phyloP scores from a whole-genome alignment of 495 filamentous ascomycete genomes.

The Aspergillus saccharolyticus region DNA sequence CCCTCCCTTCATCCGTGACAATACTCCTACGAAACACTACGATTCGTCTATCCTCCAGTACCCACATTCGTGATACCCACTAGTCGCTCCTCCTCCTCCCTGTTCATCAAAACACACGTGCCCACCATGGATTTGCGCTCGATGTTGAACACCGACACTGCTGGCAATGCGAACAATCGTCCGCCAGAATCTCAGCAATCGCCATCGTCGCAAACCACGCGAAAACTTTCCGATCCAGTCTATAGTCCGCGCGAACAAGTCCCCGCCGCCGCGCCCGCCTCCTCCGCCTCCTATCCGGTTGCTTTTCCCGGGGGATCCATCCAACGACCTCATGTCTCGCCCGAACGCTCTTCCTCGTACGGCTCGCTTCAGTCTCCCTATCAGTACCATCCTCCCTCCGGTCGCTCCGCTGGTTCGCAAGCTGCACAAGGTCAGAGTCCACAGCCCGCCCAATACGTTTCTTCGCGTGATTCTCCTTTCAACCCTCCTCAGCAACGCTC shows the following conservation, averaged over 20 bases:
- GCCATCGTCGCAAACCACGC: slow-evolving; percentile 14
- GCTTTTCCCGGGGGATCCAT: slow-evolving; percentile 34
- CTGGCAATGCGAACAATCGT: slow-evolving; percentile 29
- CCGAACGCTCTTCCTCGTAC: slow-evolving; percentile 39
- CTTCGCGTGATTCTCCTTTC: slow-evolving; percentile 34
- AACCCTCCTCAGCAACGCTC: slow-evolving; percentile 43
- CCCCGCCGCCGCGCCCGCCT: slow-evolving; percentile 11
- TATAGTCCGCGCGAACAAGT: slow-evolving; percentile 30
- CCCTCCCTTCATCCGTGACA: not conserved
- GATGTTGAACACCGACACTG: slow-evolving; percentile 48
- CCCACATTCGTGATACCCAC: not conserved
- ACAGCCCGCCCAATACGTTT: slow-evolving; percentile 32
- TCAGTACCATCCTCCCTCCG: slow-evolving; percentile 36
- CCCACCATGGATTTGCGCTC: slow-evolving; percentile 51
- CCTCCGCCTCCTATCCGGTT: slow-evolving; percentile 21
- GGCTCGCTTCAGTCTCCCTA: slow-evolving; percentile 42
- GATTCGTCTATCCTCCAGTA: no score
- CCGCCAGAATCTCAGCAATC: slow-evolving; percentile 21
- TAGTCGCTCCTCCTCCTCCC: not conserved
- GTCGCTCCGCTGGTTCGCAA: slow-evolving; percentile 29
- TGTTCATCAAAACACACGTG: not conserved
- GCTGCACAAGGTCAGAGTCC: slow-evolving; percentile 37
- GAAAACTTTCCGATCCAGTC: slow-evolving; percentile 25
- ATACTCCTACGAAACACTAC: no score
- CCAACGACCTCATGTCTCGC: slow-evolving; percentile 40